Percentiles rank a stretch among this genome's conserved stretches.
These are phyloP conservation scores for Leptodontidium sp. DNA, from an alignment of 2,329 filamentous ascomycete species.

Conservation along the genomic window DNA sequence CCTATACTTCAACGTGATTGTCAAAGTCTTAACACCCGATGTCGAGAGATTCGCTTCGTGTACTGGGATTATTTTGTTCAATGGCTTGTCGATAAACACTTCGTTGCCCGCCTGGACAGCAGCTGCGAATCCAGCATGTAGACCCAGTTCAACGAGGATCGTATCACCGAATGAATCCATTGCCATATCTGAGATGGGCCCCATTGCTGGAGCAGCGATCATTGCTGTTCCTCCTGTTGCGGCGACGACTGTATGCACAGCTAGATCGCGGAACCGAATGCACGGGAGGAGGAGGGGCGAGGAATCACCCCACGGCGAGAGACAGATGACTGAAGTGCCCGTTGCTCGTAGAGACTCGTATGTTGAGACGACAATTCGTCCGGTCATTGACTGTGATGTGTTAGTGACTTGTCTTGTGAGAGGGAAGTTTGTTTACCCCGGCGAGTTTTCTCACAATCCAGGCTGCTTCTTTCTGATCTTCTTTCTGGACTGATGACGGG, in stretches of 20 bases:
- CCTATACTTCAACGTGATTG: slow-evolving; percentile 31
- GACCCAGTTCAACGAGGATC: slow-evolving; percentile 28
- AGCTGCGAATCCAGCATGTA: slow-evolving; percentile 29
- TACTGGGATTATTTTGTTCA: slow-evolving; percentile 30
- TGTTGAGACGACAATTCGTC: slow-evolving; percentile 27
- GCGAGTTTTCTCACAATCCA: slow-evolving; percentile 32
- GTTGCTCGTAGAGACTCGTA: slow-evolving; percentile 31
- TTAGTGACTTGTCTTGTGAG: slow-evolving; percentile 6
- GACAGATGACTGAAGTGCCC: slow-evolving; percentile 31
- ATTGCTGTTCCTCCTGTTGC: slow-evolving; percentile 29
- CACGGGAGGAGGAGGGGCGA: slow-evolving; percentile 31
- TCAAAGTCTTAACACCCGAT: slow-evolving; percentile 30
- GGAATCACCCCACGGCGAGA: slow-evolving; percentile 32
- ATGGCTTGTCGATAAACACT: slow-evolving; percentile 27
- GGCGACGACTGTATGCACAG: slow-evolving; percentile 29
- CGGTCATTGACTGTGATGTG: slow-evolving; percentile 30
- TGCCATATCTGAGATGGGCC: slow-evolving; percentile 30
- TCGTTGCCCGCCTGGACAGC: slow-evolving; percentile 27
- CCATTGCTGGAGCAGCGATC: slow-evolving; percentile 28
- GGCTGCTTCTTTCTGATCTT: slow-evolving; percentile 32
- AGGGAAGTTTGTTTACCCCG: slow-evolving; percentile 22
- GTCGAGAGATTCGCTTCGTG: slow-evolving; percentile 27
- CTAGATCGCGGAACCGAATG: slow-evolving; percentile 31
- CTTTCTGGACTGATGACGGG: slow-evolving; percentile 26
- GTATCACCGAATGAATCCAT: slow-evolving; percentile 27